These are phyloP conservation scores for Akanthomyces uredinophilus DNA, from an alignment of 2,329 filamentous ascomycete species.

Conservation along the genomic window DNA sequence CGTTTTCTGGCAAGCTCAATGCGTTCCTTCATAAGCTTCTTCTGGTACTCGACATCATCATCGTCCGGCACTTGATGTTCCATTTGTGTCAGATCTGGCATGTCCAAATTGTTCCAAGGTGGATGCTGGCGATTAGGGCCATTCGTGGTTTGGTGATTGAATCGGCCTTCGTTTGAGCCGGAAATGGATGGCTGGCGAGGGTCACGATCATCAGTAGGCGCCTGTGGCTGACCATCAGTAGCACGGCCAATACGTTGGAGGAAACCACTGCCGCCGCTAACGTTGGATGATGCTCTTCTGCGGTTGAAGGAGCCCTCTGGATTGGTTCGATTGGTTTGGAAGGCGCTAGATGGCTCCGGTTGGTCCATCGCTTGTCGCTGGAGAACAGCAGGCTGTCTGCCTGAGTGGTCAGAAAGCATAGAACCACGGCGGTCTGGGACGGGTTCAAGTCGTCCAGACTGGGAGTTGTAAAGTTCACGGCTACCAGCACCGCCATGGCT, in stretches of 20 bases:
- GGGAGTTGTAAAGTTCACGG: slow-evolving; percentile 88
- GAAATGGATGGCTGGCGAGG: slow-evolving; percentile 45
- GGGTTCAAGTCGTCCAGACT: slow-evolving; percentile 88
- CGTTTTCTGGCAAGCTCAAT: slow-evolving; percentile 65
- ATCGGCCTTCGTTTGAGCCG: slow-evolving; percentile 46
- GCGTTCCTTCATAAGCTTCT: slow-evolving; percentile 67
- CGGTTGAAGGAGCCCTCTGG: slow-evolving; percentile 67
- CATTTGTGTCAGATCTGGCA: slow-evolving; percentile 15
- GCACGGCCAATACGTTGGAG: slow-evolving; percentile 50
- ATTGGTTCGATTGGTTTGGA: slow-evolving; percentile 68
- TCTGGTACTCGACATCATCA: slow-evolving; percentile 56
- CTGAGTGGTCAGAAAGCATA: slow-evolving; percentile 59
- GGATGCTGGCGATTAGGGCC: slow-evolving; percentile 25
- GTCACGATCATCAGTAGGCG: slow-evolving; percentile 38
- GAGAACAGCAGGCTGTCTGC: slow-evolving; percentile 70
- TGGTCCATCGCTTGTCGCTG: slow-evolving; percentile 64
- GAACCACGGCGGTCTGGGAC: slow-evolving; percentile 72
- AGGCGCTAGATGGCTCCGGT: slow-evolving; percentile 79
- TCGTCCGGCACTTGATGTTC: slow-evolving; percentile 27
- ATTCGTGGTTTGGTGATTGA: slow-evolving; percentile 34
- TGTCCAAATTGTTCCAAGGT: slow-evolving; percentile 25
- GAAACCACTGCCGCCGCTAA: slow-evolving; percentile 78
- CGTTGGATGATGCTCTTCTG: slow-evolving; percentile 82
- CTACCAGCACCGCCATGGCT: slow-evolving; percentile 50
- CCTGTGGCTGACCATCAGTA: slow-evolving; percentile 34